Evolutionary conservation across 1,284 basidiomycete species (phyloP), one percentile per base, ranked within the genome.

Genomic region (Ganoderma lingzhi): DNA sequence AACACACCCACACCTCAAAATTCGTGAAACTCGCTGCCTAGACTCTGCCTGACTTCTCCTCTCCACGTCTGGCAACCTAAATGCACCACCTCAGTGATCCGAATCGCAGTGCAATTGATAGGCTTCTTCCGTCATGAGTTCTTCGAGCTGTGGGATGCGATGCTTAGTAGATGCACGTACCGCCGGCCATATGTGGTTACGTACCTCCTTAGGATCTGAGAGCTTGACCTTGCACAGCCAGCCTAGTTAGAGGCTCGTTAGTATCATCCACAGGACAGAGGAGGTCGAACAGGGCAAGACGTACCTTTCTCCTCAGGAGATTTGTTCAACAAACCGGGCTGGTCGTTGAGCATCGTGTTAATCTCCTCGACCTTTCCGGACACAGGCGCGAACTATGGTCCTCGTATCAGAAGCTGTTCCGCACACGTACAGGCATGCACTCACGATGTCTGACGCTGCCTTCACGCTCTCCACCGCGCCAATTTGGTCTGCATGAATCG

Each of bases 381-480:
- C 55, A 99, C 89, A 45, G 97, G 98, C 10, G 97, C 95, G 82
- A 96, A 99, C 93, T 95, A 70, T 23, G 70, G 42, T 51, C 12
- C 44, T 32, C 63, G 51, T 30, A 19, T 61, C 35, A 70, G 39
- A 28, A 68, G 39, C 44, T 63, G 2, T 51, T 15, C 30, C 41
- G 37, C 28, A 39, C 58, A 61, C 58, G 56, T 62, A 37, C 70
- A 64, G 71, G 70, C 39, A 55, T 44, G 62, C 6, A 76, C 86
- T 86, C 72, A 80, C 93, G 79, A 98, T 97, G 81, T 98, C 97
- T 8, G 96, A 98, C 42, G 96, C 96, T 53, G 97, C 96, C 82
- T 99, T 99, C 73, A 99, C 97, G 75, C 96, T 98, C 84, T 99
- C 97, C 35, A 99, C 96, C 8, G 96, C 95, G 66, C 98, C 97